Percentiles rank a stretch among this genome's conserved stretches.
Evolutionary conservation across 2,329 filamentous ascomycete genomes (phyloP).

Genomic region (Cytospora schulzeri): DNA sequence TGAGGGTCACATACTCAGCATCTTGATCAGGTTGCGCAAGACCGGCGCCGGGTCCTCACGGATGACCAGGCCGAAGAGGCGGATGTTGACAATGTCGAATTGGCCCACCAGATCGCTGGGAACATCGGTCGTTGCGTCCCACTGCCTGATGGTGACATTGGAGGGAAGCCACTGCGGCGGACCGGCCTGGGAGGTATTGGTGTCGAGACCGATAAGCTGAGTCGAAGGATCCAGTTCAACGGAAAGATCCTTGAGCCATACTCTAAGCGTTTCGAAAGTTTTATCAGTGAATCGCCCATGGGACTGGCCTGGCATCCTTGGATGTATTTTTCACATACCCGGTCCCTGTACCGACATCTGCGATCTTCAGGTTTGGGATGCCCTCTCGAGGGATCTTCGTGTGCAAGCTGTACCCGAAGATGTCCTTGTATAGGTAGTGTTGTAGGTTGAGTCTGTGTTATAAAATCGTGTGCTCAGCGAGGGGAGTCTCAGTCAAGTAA

Average conservation of each 20-base stretch:
- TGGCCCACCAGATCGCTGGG: slow-evolving; percentile 25
- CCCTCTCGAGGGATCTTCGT: slow-evolving; percentile 28
- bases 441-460: not conserved
- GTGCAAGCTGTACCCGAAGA: slow-evolving; percentile 31
- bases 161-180: slow-evolving; percentile 27
- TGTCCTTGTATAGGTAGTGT: slow-evolving; percentile 2
- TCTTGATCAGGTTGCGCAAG: not conserved
- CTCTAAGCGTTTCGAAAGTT: not conserved
- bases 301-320: no score
- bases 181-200: slow-evolving; percentile 30
- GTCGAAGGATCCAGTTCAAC: slow-evolving; percentile 19
- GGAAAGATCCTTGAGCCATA: slow-evolving; percentile 9
- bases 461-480: not conserved
- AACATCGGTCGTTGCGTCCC: slow-evolving; percentile 26
- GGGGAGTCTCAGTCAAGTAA: not conserved
- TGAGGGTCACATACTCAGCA: not conserved
- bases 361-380: slow-evolving; percentile 25
- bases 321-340: slow-evolving; percentile 25
- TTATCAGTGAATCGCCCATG: not conserved
- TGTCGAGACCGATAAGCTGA: slow-evolving; percentile 30
- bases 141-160: slow-evolving; percentile 28
- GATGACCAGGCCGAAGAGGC: slow-evolving; percentile 28
- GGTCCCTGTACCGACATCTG: slow-evolving; percentile 35
- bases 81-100: slow-evolving; percentile 32
- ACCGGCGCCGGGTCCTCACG: not conserved